These are phyloP conservation scores for Hordeum pubiflorum DNA, from an alignment of 202 grass and related monocot genomes.

Conservation along the genomic window DNA sequence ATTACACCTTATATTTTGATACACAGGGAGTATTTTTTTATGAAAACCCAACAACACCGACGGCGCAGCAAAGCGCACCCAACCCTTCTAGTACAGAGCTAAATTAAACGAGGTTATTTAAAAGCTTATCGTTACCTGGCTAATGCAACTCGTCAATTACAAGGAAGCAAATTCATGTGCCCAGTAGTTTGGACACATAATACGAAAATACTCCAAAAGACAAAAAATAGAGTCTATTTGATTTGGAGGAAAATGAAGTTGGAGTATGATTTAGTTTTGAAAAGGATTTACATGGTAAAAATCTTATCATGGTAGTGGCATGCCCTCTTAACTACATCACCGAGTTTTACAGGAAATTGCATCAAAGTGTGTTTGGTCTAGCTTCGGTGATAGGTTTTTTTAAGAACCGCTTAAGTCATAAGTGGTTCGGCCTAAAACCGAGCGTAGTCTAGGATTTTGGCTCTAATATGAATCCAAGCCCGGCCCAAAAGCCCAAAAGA, in stretches of 20 bases:
- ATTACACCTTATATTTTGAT: too few species aligned
- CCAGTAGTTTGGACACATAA: too few species aligned
- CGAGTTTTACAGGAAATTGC: not conserved
- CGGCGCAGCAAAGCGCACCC: too few species aligned
- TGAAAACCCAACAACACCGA: too few species aligned
- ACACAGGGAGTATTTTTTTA: too few species aligned
- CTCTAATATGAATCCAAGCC: too few species aligned
- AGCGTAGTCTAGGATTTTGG: not conserved
- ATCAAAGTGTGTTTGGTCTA: not conserved
- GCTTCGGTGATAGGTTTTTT: not conserved
- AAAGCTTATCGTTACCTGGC: not conserved
- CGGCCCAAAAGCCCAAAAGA: not conserved
- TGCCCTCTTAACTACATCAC: not conserved
- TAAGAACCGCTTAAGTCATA: not conserved
- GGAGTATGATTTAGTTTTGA: too few species aligned
- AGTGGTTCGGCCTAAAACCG: not conserved
- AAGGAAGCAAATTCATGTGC: too few species aligned
- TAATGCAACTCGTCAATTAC: not conserved
- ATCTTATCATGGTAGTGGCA: not conserved
- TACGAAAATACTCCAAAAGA: too few species aligned
- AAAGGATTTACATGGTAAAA: not conserved
- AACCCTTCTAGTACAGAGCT: too few species aligned
- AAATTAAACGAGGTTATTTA: not conserved
- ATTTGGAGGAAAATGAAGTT: too few species aligned
- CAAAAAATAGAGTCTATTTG: too few species aligned